Evolutionary conservation across 306 rosid species (phyloP), one percentile per base, ranked within the genome.

Genomic region (Gastrolobium villosum): DNA sequence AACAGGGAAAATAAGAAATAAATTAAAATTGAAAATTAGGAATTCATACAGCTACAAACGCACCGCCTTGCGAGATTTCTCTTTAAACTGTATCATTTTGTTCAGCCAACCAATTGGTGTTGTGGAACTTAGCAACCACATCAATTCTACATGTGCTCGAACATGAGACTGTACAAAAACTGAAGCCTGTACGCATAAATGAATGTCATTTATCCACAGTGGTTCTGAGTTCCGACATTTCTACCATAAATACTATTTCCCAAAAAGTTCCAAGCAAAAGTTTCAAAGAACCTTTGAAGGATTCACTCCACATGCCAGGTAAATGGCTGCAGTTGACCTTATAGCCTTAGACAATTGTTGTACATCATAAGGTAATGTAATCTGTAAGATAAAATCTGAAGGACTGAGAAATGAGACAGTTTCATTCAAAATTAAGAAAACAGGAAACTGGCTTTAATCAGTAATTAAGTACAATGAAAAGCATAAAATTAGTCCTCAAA

Each of bases 51-150:
- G 87, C 81, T 69, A 83, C 52, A 62, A 79, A 88, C 97, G 82
- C 91, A 94, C 99, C 98, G 93, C 91, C 96, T 92, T 95, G 82
- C 89, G 89, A 53, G 99, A 95, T 87, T 95, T 95, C 88, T 95
- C 99, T 86, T 92, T 95, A 82, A 95, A 95, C 87, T 95, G 99
- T 70, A 95, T 95, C 98, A 95, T 95, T 85, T 81, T 88, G 82
- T 92, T 86, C 54, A 95, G 88, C 99, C 99, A 89, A 68, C 99
- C 96, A 74, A 95, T 91, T 64, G 99, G 99, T 14, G 98, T 84
- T 26, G 88, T 86, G 75, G 97, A 89, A 81, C 98, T 92, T 61
- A 95, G 85, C 39, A 95, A 76, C 99, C 99, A 95, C 99, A 95
- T 92, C 87, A 95, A 76, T 79, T 95, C 99, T 34, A 81, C 96